Evolutionary conservation across 2,329 filamentous ascomycete genomes (phyloP).

Genomic region (Penicillium sclerotiorum): DNA sequence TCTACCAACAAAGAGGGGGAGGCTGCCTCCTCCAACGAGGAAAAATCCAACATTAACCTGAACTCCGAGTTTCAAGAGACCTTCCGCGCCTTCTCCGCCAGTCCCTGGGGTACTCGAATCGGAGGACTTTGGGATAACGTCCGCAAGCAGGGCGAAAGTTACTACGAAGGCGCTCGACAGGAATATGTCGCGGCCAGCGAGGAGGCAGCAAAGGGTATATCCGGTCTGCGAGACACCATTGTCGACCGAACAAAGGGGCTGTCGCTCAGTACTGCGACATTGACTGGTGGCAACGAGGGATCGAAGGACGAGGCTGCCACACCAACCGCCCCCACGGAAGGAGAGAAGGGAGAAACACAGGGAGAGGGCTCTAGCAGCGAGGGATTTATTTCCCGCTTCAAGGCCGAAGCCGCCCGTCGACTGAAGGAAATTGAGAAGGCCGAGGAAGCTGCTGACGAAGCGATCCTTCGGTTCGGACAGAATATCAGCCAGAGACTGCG

Average conservation of each 20-base stretch:
- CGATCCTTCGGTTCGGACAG: conserved; percentile 84
- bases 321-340: conserved; percentile 29
- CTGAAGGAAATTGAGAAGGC: conserved; percentile 87
- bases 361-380: conserved; percentile 48
- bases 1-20: conserved; percentile 56
- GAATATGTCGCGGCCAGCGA: conserved; percentile 78
- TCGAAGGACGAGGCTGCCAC: conserved; percentile 32
- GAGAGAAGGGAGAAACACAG: conserved; percentile 22
- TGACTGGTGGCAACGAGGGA: conserved; percentile 27
- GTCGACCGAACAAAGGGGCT: conserved; percentile 74
- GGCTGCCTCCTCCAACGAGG: conserved; percentile 39
- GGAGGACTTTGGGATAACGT: conserved; percentile 88
- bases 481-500: conserved; percentile 88
- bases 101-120: conserved; percentile 85
- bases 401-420: conserved; percentile 75
- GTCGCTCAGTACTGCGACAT: conserved; percentile 57
- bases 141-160: conserved; percentile 91
- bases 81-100: conserved; percentile 88
- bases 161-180: conserved; percentile 79
- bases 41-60: conserved; percentile 56
- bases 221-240: conserved; percentile 67
- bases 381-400: conserved; percentile 74
- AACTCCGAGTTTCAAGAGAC: conserved; percentile 92
- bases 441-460: conserved; percentile 95
- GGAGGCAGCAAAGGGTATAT: conserved; percentile 80